Conservation (phyloP, 1,284 basidiomycete species). For the Irpex sp. region DNA sequence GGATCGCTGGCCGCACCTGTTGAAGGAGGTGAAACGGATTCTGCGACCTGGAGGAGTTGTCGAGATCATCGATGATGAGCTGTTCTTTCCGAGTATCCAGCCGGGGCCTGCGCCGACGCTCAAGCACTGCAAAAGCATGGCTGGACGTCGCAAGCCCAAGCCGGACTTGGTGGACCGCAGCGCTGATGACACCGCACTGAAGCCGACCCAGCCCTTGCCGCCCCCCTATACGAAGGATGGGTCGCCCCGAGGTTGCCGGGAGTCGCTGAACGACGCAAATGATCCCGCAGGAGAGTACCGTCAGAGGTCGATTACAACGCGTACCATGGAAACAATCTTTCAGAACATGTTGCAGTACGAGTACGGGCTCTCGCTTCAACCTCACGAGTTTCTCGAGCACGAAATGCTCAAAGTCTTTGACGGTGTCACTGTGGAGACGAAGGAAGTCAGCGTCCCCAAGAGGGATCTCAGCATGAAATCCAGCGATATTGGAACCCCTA, state of each 20-base stretch:
- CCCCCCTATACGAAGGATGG: slow-evolving; percentile 18
- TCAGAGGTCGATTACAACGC: not conserved
- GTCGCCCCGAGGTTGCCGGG: slow-evolving; percentile 11
- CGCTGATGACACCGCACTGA: not conserved
- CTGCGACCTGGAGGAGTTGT: slow-evolving; percentile 57
- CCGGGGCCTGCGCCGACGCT: slow-evolving; percentile 4
- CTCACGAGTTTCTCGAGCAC: slow-evolving; percentile 28
- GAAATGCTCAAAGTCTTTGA: not conserved
- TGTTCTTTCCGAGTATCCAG: slow-evolving; percentile 55
- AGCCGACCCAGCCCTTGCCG: not conserved
- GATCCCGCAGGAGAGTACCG: not conserved
- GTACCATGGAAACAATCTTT: slow-evolving; percentile 45
- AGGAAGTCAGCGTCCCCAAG: not conserved
- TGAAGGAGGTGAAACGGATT: slow-evolving; percentile 58
- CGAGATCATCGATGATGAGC: slow-evolving; percentile 69
- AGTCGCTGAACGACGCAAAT: slow-evolving; percentile 27
- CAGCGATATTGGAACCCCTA: slow-evolving; percentile 16
- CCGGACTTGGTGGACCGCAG: slow-evolving; percentile 28
- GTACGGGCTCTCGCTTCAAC: slow-evolving; percentile 45
- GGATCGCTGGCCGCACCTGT: slow-evolving; percentile 52
- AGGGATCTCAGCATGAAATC: not conserved
- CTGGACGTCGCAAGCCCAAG: not conserved
- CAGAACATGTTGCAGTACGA: slow-evolving; percentile 47
- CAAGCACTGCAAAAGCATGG: not conserved
- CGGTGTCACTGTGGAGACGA: not conserved